Percentiles rank a stretch among this genome's conserved stretches.
Evolutionary conservation across 1,139 yeast species (phyloP).

Genomic region (Sugiyamaella sp.): DNA sequence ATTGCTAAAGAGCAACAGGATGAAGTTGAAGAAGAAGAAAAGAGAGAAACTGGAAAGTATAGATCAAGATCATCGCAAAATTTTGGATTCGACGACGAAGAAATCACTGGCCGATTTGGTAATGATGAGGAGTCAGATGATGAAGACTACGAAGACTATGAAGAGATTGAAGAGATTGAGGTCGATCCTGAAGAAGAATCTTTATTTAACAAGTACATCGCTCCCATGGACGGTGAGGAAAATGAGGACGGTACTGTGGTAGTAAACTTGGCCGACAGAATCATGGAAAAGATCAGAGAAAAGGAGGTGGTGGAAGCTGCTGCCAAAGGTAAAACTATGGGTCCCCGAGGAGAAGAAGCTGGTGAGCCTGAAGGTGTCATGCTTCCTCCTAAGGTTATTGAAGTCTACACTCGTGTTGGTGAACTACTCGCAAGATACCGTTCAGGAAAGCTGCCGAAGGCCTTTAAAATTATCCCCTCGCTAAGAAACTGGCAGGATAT

Average conservation of each 20-base stretch:
- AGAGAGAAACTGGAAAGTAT: slow-evolving; percentile 25
- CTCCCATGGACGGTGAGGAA: slow-evolving; percentile 69
- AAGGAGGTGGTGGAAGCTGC: slow-evolving; percentile 49
- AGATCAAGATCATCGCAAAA: slow-evolving; percentile 20
- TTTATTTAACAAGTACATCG: slow-evolving; percentile 46
- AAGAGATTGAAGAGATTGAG: slow-evolving; percentile 54
- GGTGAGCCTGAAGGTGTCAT: slow-evolving; percentile 56
- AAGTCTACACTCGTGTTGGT: slow-evolving; percentile 91
- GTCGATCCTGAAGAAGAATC: slow-evolving; percentile 49
- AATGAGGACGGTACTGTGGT: slow-evolving; percentile 47
- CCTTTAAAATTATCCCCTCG: slow-evolving; percentile 92
- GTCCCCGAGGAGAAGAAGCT: slow-evolving; percentile 32
- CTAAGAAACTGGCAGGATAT: slow-evolving; percentile 95
- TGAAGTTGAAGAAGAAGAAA: slow-evolving; percentile 67
- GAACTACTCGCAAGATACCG: slow-evolving; percentile 86
- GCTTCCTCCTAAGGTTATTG: slow-evolving; percentile 93
- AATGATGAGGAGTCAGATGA: slow-evolving; percentile 48
- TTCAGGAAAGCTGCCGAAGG: slow-evolving; percentile 93
- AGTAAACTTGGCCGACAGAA: slow-evolving; percentile 84
- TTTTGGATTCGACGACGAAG: slow-evolving; percentile 40
- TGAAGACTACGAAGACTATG: slow-evolving; percentile 54
- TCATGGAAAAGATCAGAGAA: slow-evolving; percentile 84
- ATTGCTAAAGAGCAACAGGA: slow-evolving; percentile 92
- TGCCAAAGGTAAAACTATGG: slow-evolving; percentile 31
- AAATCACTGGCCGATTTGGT: slow-evolving; percentile 30